Evolutionary conservation across 805 yeast species (phyloP).

Genomic region (Candida ortonii): DNA sequence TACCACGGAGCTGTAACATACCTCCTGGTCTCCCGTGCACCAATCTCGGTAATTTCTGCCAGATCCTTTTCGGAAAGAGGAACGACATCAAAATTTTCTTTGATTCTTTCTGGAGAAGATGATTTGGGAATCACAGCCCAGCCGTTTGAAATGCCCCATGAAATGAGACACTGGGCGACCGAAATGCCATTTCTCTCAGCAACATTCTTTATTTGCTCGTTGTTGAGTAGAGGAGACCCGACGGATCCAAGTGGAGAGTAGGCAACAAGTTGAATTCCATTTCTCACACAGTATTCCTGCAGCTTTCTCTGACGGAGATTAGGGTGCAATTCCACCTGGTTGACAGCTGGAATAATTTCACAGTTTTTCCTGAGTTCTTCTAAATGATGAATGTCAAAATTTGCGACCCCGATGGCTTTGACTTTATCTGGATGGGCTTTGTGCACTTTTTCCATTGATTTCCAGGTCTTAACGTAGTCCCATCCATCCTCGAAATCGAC

Average conservation of each 20-base stretch:
- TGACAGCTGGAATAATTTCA: constrained; percentile 39
- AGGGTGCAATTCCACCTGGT: constrained; percentile 47
- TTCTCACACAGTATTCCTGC: constrained; percentile 28
- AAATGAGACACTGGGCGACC: constrained; percentile 52
- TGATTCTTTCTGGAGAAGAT: constrained; percentile 38
- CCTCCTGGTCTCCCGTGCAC: constrained; percentile 7
- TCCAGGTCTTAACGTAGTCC: constrained; percentile 67
- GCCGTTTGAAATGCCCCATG: constrained; percentile 30
- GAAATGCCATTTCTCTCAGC: constrained; percentile 51
- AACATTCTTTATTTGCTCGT: constrained; percentile 36
- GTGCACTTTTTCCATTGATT: constrained; percentile 70
- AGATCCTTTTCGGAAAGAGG: constrained; percentile 36
- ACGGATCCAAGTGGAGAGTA: constrained; percentile 45
- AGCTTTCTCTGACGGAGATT: constrained; percentile 37
- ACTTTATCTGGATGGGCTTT: constrained; percentile 36
- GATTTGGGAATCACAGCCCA: constrained; percentile 40
- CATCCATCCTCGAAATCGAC: constrained; percentile 20
- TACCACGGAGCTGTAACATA: constrained; percentile 17
- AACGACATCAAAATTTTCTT: constrained; percentile 31
- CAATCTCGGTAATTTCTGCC: constrained; percentile 15
- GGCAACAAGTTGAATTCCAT: constrained; percentile 37
- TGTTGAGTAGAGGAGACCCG: constrained; percentile 38
- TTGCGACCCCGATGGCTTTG: constrained; percentile 46
- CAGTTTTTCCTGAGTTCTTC: constrained; percentile 33
- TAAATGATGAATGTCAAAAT: constrained; percentile 30